Evolutionary conservation across 495 filamentous ascomycete genomes (phyloP).

Genomic region (Letharia columbiana): DNA sequence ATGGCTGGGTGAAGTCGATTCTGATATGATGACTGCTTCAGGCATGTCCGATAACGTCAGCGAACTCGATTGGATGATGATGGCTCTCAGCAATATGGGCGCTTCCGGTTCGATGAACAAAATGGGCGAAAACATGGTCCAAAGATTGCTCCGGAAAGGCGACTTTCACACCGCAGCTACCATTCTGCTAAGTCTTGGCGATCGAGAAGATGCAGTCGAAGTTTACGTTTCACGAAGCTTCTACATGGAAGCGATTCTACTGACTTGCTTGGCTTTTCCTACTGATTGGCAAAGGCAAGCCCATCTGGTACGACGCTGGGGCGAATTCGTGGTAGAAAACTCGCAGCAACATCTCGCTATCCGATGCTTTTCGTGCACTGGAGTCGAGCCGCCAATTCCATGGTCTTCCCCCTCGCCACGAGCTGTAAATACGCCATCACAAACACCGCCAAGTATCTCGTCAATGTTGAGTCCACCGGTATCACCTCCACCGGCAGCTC

Average conservation of each 20-base stretch:
- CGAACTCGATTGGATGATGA: slow-evolving; percentile 90
- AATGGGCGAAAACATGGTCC: slow-evolving; percentile 84
- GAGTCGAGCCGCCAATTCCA: slow-evolving; percentile 64
- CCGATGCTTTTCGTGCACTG: slow-evolving; percentile 80
- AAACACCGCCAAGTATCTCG: slow-evolving; percentile 46
- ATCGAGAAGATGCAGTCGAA: slow-evolving; percentile 90
- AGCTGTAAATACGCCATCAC: slow-evolving; percentile 46
- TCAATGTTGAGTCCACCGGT: slow-evolving; percentile 51
- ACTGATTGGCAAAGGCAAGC: slow-evolving; percentile 84
- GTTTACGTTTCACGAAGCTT: slow-evolving; percentile 87
- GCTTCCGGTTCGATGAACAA: slow-evolving; percentile 75
- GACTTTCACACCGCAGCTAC: slow-evolving; percentile 89
- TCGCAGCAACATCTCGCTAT: slow-evolving; percentile 85
- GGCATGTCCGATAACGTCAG: slow-evolving; percentile 71
- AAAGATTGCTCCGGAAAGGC: slow-evolving; percentile 77
- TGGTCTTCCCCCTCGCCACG: slow-evolving; percentile 62
- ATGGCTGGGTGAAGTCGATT: slow-evolving; percentile 83
- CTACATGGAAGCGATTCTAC: slow-evolving; percentile 82
- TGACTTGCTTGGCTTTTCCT: slow-evolving; percentile 66
- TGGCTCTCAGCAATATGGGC: slow-evolving; percentile 82
- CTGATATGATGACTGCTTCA: slow-evolving; percentile 70
- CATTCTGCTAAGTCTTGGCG: slow-evolving; percentile 83
- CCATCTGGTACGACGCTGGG: slow-evolving; percentile 85
- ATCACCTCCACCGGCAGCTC: slow-evolving; percentile 29
- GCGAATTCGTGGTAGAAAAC: slow-evolving; percentile 79